Base-by-base conservation (phyloP, 2,329 filamentous ascomycete genomes). In the Mariannaea elegans region DNA sequence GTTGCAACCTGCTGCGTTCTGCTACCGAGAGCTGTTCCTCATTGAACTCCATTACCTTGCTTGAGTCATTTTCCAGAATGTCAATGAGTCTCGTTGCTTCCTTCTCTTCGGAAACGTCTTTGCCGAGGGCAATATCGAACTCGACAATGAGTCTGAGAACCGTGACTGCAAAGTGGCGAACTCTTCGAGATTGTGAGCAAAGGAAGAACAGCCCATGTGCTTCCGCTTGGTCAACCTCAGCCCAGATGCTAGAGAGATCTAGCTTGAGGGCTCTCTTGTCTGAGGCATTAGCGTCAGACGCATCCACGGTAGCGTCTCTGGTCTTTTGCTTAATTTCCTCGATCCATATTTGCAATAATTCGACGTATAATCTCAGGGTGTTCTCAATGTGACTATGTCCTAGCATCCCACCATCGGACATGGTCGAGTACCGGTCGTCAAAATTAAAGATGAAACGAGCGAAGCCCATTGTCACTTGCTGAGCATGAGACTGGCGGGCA, bases 371-470 rank as follows among this genome's bases (percentile, higher is more conserved):
- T 63, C 91, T 90, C 18, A 99, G 77, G 0, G 95, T 99, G 66
- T 90, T 97, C 74, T 99, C 95, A 57, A 99, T 97, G 71, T 99
- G 95, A 4, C 90, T 92, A 31, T 92, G 89, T 0, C 94, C 95
- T 21, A 99, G 87, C 89, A 99, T 95, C 2, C 95, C 95, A 29
- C 96, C 95, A 71, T 99, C 95, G 9, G 94, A 97, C 89, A 98
- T 97, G 29, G 95, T 98, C 1, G 94, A 93, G 75, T 99, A 99
- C 21, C 94, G 89, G 66, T 97, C 94, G 75, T 99, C 96, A 74
- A 98, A 99, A 68, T 95, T 97, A 80, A 99, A 99, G 52, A 99
- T 99, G 77, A 98, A 99, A 23, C 94, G 86, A 34, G 95, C 92
- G 77, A 99, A 99, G 0, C 95, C 94, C 77, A 96, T 97, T 0